These are phyloP conservation scores for Ophiostoma australiae DNA, from an alignment of 2,329 filamentous ascomycete species.

Conservation along the genomic window DNA sequence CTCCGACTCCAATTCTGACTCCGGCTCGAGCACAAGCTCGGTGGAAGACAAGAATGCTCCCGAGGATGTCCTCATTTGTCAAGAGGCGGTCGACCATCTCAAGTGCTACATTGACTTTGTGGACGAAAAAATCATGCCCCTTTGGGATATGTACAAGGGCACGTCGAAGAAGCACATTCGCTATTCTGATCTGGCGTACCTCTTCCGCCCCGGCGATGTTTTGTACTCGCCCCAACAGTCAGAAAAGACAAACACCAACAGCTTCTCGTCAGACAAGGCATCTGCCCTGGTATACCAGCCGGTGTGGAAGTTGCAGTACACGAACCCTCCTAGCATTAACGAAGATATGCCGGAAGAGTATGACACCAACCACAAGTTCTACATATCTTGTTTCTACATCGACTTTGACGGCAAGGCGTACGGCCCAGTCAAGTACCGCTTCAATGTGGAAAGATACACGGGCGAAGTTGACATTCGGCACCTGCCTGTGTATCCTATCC, in stretches of 20 bases:
- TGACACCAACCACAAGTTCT: background rate
- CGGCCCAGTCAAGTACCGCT: slow-evolving; percentile 38
- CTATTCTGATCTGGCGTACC: slow-evolving; percentile 42
- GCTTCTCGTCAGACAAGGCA: background rate
- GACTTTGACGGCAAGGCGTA: slow-evolving; percentile 40
- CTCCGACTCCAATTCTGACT: background rate
- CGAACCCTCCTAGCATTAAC: background rate
- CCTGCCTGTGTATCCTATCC: background rate
- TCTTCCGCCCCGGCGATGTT: slow-evolving; percentile 40
- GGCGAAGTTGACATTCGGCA: slow-evolving; percentile 32
- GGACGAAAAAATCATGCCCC: slow-evolving; percentile 40
- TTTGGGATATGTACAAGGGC: slow-evolving; percentile 31
- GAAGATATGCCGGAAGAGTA: background rate
- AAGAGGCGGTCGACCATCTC: slow-evolving; percentile 40
- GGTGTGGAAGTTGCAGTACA: background rate
- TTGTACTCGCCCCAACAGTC: slow-evolving; percentile 37
- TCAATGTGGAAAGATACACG: slow-evolving; percentile 37
- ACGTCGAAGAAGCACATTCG: slow-evolving; percentile 31
- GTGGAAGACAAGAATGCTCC: background rate
- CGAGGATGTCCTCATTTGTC: slow-evolving; percentile 33
- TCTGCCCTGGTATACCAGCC: background rate
- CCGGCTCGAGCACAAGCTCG: background rate
- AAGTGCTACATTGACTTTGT: slow-evolving; percentile 43
- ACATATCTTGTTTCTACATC: slow-evolving; percentile 36
- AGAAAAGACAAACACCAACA: slow-evolving; percentile 15